Conservation (phyloP, 2,329 filamentous ascomycete genomes). For the Aspergillus sp. region DNA sequence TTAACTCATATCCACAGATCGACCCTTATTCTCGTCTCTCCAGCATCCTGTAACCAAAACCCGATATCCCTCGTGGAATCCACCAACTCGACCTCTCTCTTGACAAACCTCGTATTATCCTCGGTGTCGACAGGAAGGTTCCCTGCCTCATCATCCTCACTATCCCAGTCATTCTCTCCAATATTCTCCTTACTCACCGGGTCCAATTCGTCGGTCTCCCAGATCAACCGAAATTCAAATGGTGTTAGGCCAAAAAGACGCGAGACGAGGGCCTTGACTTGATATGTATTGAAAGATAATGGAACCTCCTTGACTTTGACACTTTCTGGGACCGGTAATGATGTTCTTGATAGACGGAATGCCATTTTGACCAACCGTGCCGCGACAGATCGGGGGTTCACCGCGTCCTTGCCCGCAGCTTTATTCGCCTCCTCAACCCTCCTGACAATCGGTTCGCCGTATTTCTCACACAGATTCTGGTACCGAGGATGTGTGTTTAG, state of each 20-base stretch:
- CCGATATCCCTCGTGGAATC: slow-evolving; percentile 75
- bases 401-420: slow-evolving; percentile 4
- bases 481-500: slow-evolving; percentile 63
- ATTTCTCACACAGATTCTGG: slow-evolving; percentile 61
- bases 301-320: slow-evolving; percentile 53
- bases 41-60: slow-evolving; percentile 65
- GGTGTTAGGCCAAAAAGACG: slow-evolving; percentile 60
- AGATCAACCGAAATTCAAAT: slow-evolving; percentile 59
- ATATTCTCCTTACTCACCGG: slow-evolving; percentile 59
- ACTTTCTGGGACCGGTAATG: slow-evolving; percentile 11
- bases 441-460: slow-evolving; percentile 62
- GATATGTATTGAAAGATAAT: slow-evolving; percentile 69
- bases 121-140: slow-evolving; percentile 2
- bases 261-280: slow-evolving; percentile 68
- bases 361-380: slow-evolving; percentile 59
- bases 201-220: slow-evolving; percentile 89
- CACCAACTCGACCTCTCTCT: slow-evolving; percentile 68
- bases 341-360: slow-evolving; percentile 45
- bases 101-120: slow-evolving; percentile 50
- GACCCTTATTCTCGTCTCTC: slow-evolving; percentile 62
- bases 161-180: slow-evolving; percentile 45
- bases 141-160: slow-evolving; percentile 35
- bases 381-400: slow-evolving; percentile 74
- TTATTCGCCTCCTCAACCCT: slow-evolving; percentile 29
- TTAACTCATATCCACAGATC: slow-evolving; percentile 35